Percentiles rank a stretch among this genome's conserved stretches.
Evolutionary conservation across 257 asterid species (phyloP).

Genomic region (Haberlea rhodopensis): DNA sequence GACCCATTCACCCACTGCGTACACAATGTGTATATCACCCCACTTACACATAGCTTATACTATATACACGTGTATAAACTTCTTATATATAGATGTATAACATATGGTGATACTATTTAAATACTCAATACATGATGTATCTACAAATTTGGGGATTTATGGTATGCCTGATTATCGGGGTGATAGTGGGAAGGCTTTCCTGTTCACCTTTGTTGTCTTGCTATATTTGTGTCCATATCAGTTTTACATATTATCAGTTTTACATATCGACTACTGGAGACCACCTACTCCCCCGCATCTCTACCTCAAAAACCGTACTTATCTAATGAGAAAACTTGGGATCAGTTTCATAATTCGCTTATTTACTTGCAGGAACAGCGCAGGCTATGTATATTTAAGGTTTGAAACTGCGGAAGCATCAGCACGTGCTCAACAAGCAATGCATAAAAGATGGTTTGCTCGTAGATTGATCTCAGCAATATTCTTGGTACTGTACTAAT

Average conservation of each 20-base stretch:
- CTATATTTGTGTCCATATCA: background rate
- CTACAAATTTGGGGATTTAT: too few relatives aligned
- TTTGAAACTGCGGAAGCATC: constrained; percentile 81
- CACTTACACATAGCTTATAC: too few relatives aligned
- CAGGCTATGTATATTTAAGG: constrained; percentile 88
- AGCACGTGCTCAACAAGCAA: constrained; percentile 85
- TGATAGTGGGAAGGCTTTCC: too few relatives aligned
- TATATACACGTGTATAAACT: too few relatives aligned
- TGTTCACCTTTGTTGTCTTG: background rate
- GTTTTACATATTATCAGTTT: too few relatives aligned
- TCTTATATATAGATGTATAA: too few relatives aligned
- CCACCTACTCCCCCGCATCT: background rate
- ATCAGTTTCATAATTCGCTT: constrained; percentile 17
- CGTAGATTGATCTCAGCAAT: constrained; percentile 91
- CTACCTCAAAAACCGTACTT: background rate
- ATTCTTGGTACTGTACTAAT: constrained; percentile 62
- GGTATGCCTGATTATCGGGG: too few relatives aligned
- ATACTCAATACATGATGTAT: too few relatives aligned
- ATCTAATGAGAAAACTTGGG: background rate
- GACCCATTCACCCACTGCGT: too few relatives aligned
- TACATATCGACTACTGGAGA: background rate
- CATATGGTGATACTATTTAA: too few relatives aligned
- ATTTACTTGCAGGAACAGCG: constrained; percentile 61
- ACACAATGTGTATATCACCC: too few relatives aligned
- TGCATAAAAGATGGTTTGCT: constrained; percentile 99